Evolutionary conservation across 129 eudicot species (phyloP).

Genomic region (Arctium lappa): DNA sequence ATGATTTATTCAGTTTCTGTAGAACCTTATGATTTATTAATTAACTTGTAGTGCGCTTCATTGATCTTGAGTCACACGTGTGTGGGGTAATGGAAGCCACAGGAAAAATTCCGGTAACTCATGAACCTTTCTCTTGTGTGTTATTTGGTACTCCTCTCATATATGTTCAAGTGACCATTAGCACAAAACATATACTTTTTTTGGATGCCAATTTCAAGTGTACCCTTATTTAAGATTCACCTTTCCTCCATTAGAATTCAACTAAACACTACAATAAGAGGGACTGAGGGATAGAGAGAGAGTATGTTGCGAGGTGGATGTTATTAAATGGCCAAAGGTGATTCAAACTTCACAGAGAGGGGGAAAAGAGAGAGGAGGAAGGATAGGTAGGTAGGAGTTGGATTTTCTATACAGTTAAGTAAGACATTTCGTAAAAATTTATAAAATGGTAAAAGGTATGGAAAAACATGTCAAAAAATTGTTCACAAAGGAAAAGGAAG

Average conservation of each 20-base stretch:
- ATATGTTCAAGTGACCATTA: background rate
- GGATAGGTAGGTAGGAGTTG: too few relatives aligned
- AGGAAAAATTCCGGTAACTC: constrained; percentile 80
- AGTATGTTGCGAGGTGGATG: background rate
- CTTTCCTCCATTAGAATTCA: background rate
- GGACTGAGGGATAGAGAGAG: background rate
- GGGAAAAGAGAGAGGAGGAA: background rate
- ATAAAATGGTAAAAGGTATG: background rate
- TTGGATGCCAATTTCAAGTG: background rate
- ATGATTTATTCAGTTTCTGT: background rate
- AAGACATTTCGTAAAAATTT: background rate
- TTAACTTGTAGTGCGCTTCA: constrained; percentile 59
- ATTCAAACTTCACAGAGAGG: background rate
- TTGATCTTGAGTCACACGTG: constrained; percentile 67
- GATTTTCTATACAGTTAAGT: too few relatives aligned
- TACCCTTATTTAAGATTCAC: background rate
- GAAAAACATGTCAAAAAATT: background rate
- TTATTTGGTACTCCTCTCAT: background rate
- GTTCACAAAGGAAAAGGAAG: background rate
- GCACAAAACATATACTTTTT: background rate
- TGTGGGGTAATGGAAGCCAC: constrained; percentile 70
- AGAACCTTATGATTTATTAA: constrained; percentile 20
- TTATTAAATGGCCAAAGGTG: background rate
- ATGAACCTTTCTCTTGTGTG: constrained; percentile 14
- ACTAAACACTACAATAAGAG: background rate